Evolutionary conservation across 208 protist species (phyloP).

Genomic region (Crithidia sp.): DNA sequence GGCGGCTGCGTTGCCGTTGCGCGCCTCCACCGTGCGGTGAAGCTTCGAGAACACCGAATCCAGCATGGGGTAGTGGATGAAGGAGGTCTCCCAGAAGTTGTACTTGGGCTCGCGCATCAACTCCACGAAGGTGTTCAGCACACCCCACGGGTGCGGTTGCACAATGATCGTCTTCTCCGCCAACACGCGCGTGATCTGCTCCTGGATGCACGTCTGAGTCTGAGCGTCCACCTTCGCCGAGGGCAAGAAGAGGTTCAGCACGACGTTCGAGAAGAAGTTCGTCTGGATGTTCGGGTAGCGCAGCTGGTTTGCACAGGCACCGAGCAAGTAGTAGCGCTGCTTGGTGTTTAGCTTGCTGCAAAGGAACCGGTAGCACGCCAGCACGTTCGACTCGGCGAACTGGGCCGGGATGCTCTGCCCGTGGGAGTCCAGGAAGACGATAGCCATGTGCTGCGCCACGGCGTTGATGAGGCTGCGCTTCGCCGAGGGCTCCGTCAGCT

Average conservation of each 20-base stretch:
- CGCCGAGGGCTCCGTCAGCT: conserved; percentile 83
- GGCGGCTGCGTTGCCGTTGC: conserved; percentile 39
- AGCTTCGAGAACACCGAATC: conserved; percentile 96
- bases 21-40: conserved; percentile 62
- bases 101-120: conserved; percentile 97
- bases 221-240: conserved; percentile 46
- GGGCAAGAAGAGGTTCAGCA: conserved; percentile 97
- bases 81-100: conserved; percentile 96
- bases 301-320: conserved; percentile 98
- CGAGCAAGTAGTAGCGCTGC: conserved; percentile 96
- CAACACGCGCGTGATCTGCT: conserved; percentile 97
- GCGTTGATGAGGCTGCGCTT: conserved; percentile 94
- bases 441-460: conserved; percentile 97
- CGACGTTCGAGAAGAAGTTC: conserved; percentile 98
- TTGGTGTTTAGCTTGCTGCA: conserved; percentile 92
- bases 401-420: conserved; percentile 36
- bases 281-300: conserved; percentile 99
- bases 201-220: conserved; percentile 93
- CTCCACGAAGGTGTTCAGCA: conserved; percentile 99
- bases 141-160: conserved; percentile 99
- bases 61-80: conserved; percentile 78
- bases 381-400: conserved; percentile 78
- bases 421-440: conserved; percentile 59
- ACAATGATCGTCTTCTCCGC: conserved; percentile 98
- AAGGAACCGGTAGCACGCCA: conserved; percentile 96